These are phyloP conservation scores for Sporothrix humicola DNA, from an alignment of 2,329 filamentous ascomycete genomes.

Conservation along the genomic window DNA sequence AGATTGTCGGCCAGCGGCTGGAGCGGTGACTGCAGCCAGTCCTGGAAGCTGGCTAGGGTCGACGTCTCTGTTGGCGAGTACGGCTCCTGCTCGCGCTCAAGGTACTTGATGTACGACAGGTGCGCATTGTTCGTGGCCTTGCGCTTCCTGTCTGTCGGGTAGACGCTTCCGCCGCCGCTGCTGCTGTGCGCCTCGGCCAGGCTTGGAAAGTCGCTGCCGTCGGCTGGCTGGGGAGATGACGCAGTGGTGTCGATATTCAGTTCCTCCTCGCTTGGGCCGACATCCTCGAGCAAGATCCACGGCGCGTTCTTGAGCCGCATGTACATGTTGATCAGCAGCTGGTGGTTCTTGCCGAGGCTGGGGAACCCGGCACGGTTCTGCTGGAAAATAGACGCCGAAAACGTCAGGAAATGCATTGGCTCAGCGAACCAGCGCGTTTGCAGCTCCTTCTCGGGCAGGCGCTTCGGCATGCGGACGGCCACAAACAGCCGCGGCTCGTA, in stretches of 20 bases:
- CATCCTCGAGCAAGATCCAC: slow-evolving; percentile 68
- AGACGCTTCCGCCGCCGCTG: slow-evolving; percentile 41
- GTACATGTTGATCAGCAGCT: slow-evolving; percentile 64
- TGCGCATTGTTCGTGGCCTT: slow-evolving; percentile 52
- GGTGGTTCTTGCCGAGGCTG: slow-evolving; percentile 65
- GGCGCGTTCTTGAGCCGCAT: slow-evolving; percentile 69
- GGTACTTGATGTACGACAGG: slow-evolving; percentile 79
- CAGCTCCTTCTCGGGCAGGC: slow-evolving; percentile 64
- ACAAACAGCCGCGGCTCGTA: slow-evolving; percentile 82
- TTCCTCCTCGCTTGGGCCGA: slow-evolving; percentile 55
- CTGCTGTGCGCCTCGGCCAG: slow-evolving; percentile 67
- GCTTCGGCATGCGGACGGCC: slow-evolving; percentile 62
- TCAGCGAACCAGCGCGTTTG: slow-evolving; percentile 73
- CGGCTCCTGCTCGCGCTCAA: slow-evolving; percentile 80
- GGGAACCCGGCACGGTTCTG: slow-evolving; percentile 66
- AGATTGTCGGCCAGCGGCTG: slow-evolving; percentile 96
- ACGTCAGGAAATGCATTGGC: slow-evolving; percentile 66
- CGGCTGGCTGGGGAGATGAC: neutral
- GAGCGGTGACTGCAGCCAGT: slow-evolving; percentile 92
- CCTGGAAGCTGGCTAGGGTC: slow-evolving; percentile 71
- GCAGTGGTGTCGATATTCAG: slow-evolving; percentile 37
- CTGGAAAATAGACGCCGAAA: slow-evolving; percentile 61
- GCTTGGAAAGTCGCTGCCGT: slow-evolving; percentile 64
- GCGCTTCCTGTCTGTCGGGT: slow-evolving; percentile 51
- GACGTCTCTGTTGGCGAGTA: slow-evolving; percentile 57